phyloP scores from a whole-genome alignment of 345 rosid genomes.

The Physaria fendleri region DNA sequence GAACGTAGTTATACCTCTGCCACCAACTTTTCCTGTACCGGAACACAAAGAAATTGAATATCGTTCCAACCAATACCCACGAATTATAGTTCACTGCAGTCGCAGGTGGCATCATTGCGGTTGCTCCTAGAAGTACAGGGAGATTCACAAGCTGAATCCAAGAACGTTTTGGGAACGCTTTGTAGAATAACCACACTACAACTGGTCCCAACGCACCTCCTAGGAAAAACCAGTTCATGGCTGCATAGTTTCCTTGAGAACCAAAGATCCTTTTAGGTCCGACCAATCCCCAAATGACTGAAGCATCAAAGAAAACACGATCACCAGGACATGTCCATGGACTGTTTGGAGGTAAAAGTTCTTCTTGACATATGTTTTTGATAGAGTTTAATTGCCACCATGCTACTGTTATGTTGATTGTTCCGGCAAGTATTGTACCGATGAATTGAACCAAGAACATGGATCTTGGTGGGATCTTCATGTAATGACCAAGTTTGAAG shows the following conservation, averaged over 20 bases:
- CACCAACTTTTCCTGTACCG: conserved; percentile 73
- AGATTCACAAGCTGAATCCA: conserved; percentile 90
- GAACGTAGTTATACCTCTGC: conserved; percentile 83
- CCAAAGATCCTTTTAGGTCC: conserved; percentile 82
- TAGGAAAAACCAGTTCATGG: conserved; percentile 85
- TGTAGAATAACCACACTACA: conserved; percentile 64
- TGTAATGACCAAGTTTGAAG: conserved; percentile 93
- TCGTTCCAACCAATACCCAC: conserved; percentile 71
- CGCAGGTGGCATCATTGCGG: conserved; percentile 74
- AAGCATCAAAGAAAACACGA: conserved; percentile 84
- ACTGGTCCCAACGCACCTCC: conserved; percentile 78
- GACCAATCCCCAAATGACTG: conserved; percentile 86
- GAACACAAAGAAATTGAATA: conserved; percentile 76
- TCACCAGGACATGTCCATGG: conserved; percentile 92
- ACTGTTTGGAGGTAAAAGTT: conserved; percentile 59
- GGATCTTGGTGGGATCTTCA: conserved; percentile 96
- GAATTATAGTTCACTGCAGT: conserved; percentile 69
- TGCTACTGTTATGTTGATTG: conserved; percentile 68
- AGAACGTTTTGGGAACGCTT: conserved; percentile 58
- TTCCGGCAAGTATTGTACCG: conserved; percentile 83
- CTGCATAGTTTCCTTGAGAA: conserved; percentile 56
- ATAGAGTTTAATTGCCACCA: conserved; percentile 79
- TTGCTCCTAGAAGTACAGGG: conserved; percentile 82
- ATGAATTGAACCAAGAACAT: conserved; percentile 97
- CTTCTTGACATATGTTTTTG: conserved; percentile 68